Evolutionary conservation across 768 basidiomycete species (phyloP), one percentile per base, ranked within the genome.

Genomic region (Favolaschia claudopus): DNA sequence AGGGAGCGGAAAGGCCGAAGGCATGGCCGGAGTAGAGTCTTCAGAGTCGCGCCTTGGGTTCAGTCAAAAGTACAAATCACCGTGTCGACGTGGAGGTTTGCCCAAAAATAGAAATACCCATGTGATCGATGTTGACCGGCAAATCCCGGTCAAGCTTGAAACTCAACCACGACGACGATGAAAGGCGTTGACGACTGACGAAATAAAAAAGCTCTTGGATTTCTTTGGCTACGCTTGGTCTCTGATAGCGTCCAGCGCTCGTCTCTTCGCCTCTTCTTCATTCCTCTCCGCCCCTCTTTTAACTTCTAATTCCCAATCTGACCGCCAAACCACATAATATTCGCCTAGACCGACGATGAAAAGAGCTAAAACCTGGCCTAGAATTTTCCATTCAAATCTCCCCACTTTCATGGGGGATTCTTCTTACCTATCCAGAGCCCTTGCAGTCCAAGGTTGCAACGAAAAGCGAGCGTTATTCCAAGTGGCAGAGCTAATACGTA

Each of bases 361-460:
- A 6, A 93, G 74, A 0, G 86, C 91, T 22, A 91, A 76, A 28
- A 90, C 89, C 70, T 92, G 91, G 22, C 89, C 90, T 87, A 60
- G 36, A 54, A 19, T 45, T 14, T 17, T 31, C 24, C 49, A 4
- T 1, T 72, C 65, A 24, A 67, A 44, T 73, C 76, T 72, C 25
- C n/a, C n/a, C n/a, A n/a, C n/a, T n/a, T n/a, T n/a, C n/a, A n/a
- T n/a, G n/a, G n/a, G n/a, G n/a, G n/a, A n/a, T n/a, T n/a, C n/a
- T 5, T 82, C 56, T 75, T 68, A 70, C 93, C 94, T 45, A 91
- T 83, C 94, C 94, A 96, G 12, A 96, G 79, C 14, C 94, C 94
- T 43, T 80, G 75, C 15, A 95, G 79, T 1, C 80, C 87, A 19
- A 77, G 68, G 36, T 66, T 33, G 56, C 77, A 77, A 19, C 71